phyloP scores from a whole-genome alignment of 129 eudicot species.

The Silybum marianum region DNA sequence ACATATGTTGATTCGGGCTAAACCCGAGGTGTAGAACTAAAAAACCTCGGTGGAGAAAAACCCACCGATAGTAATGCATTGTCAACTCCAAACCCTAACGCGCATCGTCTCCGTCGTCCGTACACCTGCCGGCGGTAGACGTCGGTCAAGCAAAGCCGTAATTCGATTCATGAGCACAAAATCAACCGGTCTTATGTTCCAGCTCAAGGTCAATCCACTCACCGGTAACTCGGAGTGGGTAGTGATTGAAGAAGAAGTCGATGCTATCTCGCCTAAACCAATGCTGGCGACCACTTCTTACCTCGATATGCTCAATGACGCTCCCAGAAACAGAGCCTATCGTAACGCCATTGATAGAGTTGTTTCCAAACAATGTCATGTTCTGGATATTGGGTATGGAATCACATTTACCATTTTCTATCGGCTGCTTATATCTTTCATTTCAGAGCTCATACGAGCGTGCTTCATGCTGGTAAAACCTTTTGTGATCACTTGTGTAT shows the following conservation, averaged over 20 bases:
- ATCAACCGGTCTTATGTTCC: conserved; percentile 63
- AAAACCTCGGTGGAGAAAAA: not conserved
- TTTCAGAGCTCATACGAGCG: not conserved
- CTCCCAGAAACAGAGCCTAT: conserved; percentile 61
- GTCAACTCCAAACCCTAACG: conserved; percentile 38
- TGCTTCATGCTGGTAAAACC: not conserved
- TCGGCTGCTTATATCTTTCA: not conserved
- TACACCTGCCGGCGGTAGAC: conserved; percentile 10
- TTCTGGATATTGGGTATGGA: conserved; percentile 87
- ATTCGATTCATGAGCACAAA: conserved; percentile 50
- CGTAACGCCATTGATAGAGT: conserved; percentile 71
- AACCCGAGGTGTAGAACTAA: not conserved
- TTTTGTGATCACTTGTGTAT: not conserved
- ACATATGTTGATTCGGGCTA: not conserved
- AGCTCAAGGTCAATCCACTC: conserved; percentile 72
- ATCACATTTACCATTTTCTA: not conserved
- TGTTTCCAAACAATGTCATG: conserved; percentile 66
- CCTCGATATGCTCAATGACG: conserved; percentile 91
- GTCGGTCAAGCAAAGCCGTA: conserved; percentile 11
- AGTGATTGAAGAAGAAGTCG: conserved; percentile 60
- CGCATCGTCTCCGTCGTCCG: conserved; percentile 13
- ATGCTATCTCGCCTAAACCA: conserved; percentile 32
- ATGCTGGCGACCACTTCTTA: conserved; percentile 70
- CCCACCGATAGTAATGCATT: conserved; percentile 6
- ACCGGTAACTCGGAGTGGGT: conserved; percentile 94